Conservation (phyloP, 1,284 basidiomycete genomes). For the Phylloporus sp. region DNA sequence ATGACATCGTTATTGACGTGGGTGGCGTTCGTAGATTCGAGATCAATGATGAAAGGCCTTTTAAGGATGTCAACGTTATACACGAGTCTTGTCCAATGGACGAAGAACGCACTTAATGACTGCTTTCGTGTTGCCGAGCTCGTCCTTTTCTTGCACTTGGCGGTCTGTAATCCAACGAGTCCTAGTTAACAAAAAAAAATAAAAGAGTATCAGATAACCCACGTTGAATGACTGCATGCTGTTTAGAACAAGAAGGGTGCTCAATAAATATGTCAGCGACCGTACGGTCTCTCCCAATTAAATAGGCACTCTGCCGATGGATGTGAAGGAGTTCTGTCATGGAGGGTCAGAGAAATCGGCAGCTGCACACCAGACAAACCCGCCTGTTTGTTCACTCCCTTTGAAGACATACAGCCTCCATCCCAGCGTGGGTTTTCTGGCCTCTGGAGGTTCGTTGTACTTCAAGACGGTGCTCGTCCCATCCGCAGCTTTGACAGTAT, state of each 20-base stretch:
- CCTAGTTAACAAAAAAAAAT: constrained; percentile 13
- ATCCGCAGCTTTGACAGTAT: constrained; percentile 75
- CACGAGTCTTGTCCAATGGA: neutral
- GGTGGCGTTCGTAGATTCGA: constrained; percentile 96
- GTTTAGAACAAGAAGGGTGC: constrained; percentile 97
- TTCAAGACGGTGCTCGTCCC: constrained; percentile 90
- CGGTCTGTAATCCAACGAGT: constrained; percentile 60
- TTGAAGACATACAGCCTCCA: constrained; percentile 99
- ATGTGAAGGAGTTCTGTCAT: constrained; percentile 85
- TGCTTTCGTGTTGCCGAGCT: constrained; percentile 81
- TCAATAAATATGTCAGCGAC: constrained; percentile 92
- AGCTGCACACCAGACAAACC: constrained; percentile 35
- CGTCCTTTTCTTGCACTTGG: constrained; percentile 84
- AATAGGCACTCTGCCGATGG: constrained; percentile 91
- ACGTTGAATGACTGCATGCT: constrained; percentile 98
- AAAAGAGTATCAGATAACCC: constrained; percentile 27
- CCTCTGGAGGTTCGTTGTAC: constrained; percentile 99
- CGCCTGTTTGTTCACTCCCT: constrained; percentile 90
- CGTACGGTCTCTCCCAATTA: constrained; percentile 88
- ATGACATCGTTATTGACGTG: constrained; percentile 88
- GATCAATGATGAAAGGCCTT: constrained; percentile 94
- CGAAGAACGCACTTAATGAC: constrained; percentile 71
- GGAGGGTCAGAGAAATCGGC: constrained; percentile 6
- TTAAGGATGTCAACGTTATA: constrained; percentile 13
- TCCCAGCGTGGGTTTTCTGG: constrained; percentile 84